phyloP scores from a whole-genome alignment of 2,329 filamentous ascomycete species.

The Ophiocordyceps robertsii region DNA sequence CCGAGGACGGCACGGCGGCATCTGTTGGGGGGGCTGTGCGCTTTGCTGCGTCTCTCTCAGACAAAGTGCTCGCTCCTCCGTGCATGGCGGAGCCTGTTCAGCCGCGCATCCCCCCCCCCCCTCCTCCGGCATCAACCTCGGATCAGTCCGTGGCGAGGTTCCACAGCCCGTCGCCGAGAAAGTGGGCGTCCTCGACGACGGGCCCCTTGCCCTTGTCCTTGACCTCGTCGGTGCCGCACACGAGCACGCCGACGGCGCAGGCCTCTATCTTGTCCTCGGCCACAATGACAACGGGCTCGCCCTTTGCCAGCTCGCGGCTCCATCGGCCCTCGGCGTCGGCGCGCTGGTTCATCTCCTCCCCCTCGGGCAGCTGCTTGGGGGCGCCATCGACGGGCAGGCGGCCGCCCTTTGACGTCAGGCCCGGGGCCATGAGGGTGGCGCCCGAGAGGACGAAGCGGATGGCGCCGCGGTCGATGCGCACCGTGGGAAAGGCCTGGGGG shows the following conservation, averaged over 20 bases:
- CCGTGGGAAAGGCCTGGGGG: constrained; percentile 66
- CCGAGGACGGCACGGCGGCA: too few species aligned
- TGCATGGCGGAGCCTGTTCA: too few species aligned
- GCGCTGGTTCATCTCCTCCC: constrained; percentile 27
- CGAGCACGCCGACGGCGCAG: constrained; percentile 75
- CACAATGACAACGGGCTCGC: constrained; percentile 74
- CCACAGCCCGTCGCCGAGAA: constrained; percentile 89
- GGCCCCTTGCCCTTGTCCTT: constrained; percentile 91
- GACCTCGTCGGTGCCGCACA: constrained; percentile 78
- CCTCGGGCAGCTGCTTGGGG: constrained; percentile 18
- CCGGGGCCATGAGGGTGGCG: constrained; percentile 91
- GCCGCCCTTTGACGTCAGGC: constrained; percentile 73
- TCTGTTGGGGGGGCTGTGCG: too few species aligned
- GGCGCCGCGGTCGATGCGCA: constrained; percentile 88
- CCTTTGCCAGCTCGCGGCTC: constrained; percentile 60
- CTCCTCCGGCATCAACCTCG: too few species aligned
- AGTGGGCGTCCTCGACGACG: constrained; percentile 88
- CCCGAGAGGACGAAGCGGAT: constrained; percentile 93
- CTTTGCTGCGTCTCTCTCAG: too few species aligned
- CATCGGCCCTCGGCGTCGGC: constrained; percentile 37
- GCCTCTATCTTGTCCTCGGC: constrained; percentile 91
- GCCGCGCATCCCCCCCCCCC: too few species aligned
- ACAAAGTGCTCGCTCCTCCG: too few species aligned
- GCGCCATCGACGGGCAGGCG: constrained; percentile 49
- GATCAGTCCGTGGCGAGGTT: constrained; percentile 41